Conservation (phyloP, 305 asterid species). For the Solanum hybrid region DNA sequence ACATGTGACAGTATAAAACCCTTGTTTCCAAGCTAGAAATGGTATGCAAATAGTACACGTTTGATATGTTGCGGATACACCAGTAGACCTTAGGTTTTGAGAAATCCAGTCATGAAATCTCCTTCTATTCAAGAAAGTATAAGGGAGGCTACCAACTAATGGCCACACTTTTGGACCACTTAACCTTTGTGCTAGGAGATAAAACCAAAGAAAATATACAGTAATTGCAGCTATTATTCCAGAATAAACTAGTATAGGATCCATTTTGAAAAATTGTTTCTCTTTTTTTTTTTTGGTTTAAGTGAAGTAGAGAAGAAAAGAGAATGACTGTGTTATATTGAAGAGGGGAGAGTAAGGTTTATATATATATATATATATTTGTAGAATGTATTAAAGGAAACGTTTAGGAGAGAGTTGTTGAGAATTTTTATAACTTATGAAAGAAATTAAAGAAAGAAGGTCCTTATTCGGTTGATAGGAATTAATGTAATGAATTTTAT, state of each 20-base stretch:
- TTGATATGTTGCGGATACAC: conserved; percentile 54
- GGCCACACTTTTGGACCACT: conserved; percentile 65
- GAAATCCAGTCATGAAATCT: conserved; percentile 72
- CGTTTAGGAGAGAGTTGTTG: conserved; percentile 49
- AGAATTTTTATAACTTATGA: conserved; percentile 12
- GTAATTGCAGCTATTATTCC: conserved; percentile 22
- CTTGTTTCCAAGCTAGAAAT: conserved; percentile 46
- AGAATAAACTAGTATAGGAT: conserved; percentile 14
- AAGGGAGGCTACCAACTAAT: conserved; percentile 57
- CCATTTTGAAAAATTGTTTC: conserved; percentile 13
- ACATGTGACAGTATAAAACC: conserved; percentile 69
- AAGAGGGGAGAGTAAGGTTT: not conserved
- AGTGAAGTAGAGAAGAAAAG: not conserved
- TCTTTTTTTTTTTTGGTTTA: not conserved
- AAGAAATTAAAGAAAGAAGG: not conserved
- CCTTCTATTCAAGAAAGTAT: conserved; percentile 42
- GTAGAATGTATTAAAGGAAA: conserved; percentile 10
- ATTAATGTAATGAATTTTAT: not conserved
- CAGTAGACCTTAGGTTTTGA: conserved; percentile 43
- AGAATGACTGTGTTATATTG: not conserved
- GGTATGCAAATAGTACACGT: conserved; percentile 65
- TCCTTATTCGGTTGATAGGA: conserved; percentile 38
- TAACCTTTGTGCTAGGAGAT: conserved; percentile 40
- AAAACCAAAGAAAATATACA: conserved; percentile 56
- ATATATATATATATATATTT: conserved; percentile 7